Percentiles rank a stretch among this genome's conserved stretches.
Evolutionary conservation across 768 basidiomycete genomes (phyloP).

Genomic region (Collybiopsis confluens): DNA sequence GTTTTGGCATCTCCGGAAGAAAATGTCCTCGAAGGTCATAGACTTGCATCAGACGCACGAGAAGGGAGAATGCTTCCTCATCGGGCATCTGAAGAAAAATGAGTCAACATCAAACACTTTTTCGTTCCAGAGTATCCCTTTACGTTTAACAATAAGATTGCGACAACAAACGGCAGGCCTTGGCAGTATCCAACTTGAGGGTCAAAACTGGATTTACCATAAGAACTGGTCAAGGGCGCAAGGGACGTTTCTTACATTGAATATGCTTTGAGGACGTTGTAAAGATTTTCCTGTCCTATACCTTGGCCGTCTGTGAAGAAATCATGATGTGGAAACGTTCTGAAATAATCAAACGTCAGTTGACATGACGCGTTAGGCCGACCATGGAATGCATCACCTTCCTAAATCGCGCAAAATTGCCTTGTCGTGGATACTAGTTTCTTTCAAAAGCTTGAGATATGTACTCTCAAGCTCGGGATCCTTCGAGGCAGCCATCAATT

Average conservation of each 20-base stretch:
- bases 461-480: constrained; percentile 78
- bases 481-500: constrained; percentile 95
- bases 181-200: constrained; percentile 97
- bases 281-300: constrained; percentile 94
- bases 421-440: constrained; percentile 86
- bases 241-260: constrained; percentile 84
- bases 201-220: constrained; percentile 72
- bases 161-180: constrained; percentile 94
- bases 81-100: constrained; percentile 83
- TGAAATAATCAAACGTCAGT: constrained; percentile 20
- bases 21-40: constrained; percentile 97
- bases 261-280: constrained; percentile 97
- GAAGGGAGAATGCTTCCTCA: constrained; percentile 95
- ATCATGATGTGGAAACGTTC: constrained; percentile 95
- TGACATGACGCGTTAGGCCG: constrained; percentile 11
- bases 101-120: not conserved
- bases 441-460: constrained; percentile 80
- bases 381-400: constrained; percentile 40
- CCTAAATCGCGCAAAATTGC: constrained; percentile 91
- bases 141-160: constrained; percentile 89
- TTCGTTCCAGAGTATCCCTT: constrained; percentile 17
- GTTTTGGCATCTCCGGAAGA: constrained; percentile 97
- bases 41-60: constrained; percentile 93
- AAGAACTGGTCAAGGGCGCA: too few species aligned
- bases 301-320: constrained; percentile 95